phyloP scores from a whole-genome alignment of 148 eudicot species.

The Rhododendron vialii region DNA sequence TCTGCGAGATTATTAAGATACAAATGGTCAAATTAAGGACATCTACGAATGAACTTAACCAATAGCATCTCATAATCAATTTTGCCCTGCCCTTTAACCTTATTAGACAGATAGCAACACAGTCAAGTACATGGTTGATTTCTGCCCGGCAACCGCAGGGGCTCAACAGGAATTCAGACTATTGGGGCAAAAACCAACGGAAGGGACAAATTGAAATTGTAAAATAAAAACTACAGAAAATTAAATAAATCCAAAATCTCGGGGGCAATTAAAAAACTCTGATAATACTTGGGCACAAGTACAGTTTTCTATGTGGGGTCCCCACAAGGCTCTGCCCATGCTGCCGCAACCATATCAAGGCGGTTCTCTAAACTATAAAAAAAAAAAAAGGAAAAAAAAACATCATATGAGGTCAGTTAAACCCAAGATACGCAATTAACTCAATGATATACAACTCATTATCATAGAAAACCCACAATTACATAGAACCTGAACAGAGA shows the following conservation, averaged over 20 bases:
- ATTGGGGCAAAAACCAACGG: background rate
- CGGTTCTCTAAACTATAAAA: background rate
- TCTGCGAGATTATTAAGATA: constrained; percentile 31
- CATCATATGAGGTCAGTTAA: background rate
- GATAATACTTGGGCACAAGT: background rate
- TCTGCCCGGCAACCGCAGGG: background rate
- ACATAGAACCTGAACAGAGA: background rate
- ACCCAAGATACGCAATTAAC: background rate
- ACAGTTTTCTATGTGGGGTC: background rate
- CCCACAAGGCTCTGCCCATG: background rate
- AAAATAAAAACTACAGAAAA: background rate
- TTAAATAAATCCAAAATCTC: background rate
- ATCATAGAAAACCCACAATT: background rate
- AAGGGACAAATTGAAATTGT: background rate
- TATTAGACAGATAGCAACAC: background rate
- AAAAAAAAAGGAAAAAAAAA: background rate
- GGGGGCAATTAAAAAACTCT: background rate
- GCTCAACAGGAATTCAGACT: background rate
- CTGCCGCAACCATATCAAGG: background rate
- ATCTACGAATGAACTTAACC: background rate
- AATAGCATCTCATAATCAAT: background rate
- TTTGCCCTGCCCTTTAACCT: background rate
- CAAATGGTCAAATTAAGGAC: background rate
- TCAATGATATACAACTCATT: background rate
- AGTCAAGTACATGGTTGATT: background rate